A percentile compares a stretch with the other conserved stretches of the same genome.
These are phyloP conservation scores for Leonotis leonurus DNA, from an alignment of 257 asterid species.

Conservation along the genomic window DNA sequence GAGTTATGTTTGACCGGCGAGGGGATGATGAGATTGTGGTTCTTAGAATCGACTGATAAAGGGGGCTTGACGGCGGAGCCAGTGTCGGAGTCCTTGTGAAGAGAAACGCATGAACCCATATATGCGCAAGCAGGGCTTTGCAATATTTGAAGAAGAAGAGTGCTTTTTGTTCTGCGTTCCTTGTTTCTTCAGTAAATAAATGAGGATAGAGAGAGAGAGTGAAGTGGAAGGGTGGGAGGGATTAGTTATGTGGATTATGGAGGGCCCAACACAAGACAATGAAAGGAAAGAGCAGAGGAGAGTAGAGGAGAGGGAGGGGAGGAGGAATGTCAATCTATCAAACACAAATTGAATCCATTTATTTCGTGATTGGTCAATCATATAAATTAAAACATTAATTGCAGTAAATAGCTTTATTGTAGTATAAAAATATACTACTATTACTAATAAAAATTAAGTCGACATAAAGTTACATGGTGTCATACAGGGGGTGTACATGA, in stretches of 20 bases:
- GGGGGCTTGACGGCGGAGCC: slow-evolving; percentile 36
- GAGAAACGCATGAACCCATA: slow-evolving; percentile 36
- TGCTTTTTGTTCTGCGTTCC: neutral
- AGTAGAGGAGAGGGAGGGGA: neutral
- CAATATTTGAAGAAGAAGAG: neutral
- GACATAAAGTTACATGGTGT: neutral
- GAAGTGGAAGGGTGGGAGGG: slow-evolving; percentile 1
- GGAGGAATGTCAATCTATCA: neutral
- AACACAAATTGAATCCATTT: neutral
- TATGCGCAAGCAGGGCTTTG: neutral
- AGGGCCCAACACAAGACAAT: neutral
- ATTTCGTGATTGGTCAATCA: neutral
- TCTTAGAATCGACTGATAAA: slow-evolving; percentile 30
- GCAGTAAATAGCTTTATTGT: neutral
- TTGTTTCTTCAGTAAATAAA: neutral
- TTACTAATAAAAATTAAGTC: neutral
- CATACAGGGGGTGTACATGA: no score
- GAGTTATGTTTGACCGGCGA: slow-evolving; percentile 36
- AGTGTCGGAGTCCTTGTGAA: slow-evolving; percentile 21
- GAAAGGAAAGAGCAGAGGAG: no score
- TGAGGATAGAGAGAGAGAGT: neutral
- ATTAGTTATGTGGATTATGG: neutral
- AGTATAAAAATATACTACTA: neutral
- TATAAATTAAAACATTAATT: neutral
- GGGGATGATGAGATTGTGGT: slow-evolving; percentile 19